These are phyloP conservation scores for Talaromyces sp. DNA, from an alignment of 2,329 filamentous ascomycete genomes.

Conservation along the genomic window DNA sequence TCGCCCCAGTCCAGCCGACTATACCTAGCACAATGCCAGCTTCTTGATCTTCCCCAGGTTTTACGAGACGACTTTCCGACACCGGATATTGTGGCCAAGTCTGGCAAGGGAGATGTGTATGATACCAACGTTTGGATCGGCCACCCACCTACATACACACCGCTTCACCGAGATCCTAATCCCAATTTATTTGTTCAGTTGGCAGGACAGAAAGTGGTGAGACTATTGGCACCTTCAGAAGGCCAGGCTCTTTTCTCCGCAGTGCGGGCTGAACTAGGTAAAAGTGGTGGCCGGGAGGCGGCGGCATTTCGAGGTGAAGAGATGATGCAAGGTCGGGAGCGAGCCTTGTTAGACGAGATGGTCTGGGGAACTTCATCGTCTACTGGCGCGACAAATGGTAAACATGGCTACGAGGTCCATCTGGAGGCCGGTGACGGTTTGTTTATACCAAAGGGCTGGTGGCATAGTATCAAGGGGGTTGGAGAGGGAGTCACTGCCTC, in stretches of 20 bases:
- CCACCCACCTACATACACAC: slow-evolving; percentile 81
- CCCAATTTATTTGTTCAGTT: slow-evolving; percentile 90
- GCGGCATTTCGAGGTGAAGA: slow-evolving; percentile 71
- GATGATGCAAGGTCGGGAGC: slow-evolving; percentile 87
- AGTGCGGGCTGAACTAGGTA: slow-evolving; percentile 47
- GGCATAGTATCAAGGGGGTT: slow-evolving; percentile 76
- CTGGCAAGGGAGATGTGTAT: slow-evolving; percentile 83
- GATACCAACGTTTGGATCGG: slow-evolving; percentile 87
- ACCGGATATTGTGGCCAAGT: slow-evolving; percentile 63
- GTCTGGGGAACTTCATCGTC: slow-evolving; percentile 63
- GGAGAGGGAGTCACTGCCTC: slow-evolving; percentile 62
- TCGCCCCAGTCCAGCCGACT: slow-evolving; percentile 48
- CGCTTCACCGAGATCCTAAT: slow-evolving; percentile 90
- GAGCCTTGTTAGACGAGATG: slow-evolving; percentile 63
- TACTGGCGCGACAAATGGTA: slow-evolving; percentile 27
- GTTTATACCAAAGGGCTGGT: slow-evolving; percentile 83
- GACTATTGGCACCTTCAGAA: slow-evolving; percentile 66
- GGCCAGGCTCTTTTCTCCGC: slow-evolving; percentile 67
- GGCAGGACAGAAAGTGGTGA: slow-evolving; percentile 69
- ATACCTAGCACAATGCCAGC: slow-evolving; percentile 82
- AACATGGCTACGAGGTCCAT: slow-evolving; percentile 52
- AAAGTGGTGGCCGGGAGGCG: slow-evolving; percentile 33
- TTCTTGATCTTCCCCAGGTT: slow-evolving; percentile 66
- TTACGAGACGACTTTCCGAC: slow-evolving; percentile 69
- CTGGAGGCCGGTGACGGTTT: slow-evolving; percentile 69